Percentiles rank a stretch among this genome's conserved stretches.
These are phyloP conservation scores for Basidioascus undulatus DNA, from an alignment of 768 basidiomycete species.

Conservation along the genomic window DNA sequence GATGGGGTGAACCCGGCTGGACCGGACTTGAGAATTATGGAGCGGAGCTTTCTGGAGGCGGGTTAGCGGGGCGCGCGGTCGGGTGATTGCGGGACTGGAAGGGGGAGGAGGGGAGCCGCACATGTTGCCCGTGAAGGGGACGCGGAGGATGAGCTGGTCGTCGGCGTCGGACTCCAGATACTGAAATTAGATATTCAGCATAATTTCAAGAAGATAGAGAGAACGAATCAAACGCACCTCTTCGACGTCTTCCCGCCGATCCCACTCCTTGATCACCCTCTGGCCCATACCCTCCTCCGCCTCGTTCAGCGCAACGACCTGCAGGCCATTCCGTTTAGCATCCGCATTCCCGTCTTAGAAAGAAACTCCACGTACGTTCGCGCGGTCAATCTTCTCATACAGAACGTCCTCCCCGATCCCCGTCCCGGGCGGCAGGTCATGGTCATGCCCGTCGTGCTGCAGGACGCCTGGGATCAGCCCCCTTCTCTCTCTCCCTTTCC, in stretches of 20 bases:
- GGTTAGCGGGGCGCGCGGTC: constrained; percentile 17
- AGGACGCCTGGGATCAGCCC: too few species aligned
- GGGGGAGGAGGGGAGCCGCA: not conserved
- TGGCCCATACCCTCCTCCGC: constrained; percentile 16
- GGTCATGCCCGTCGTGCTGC: too few species aligned
- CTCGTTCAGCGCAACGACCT: constrained; percentile 19
- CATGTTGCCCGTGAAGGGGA: constrained; percentile 4
- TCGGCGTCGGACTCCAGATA: constrained; percentile 20
- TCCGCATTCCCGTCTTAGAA: too few species aligned
- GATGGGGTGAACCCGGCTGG: too few species aligned
- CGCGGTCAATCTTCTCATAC: too few species aligned
- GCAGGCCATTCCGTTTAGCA: too few species aligned
- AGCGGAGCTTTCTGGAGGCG: constrained; percentile 16
- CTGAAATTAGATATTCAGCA: constrained; percentile 4
- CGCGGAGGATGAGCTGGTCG: constrained; percentile 18
- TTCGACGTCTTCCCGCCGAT: constrained; percentile 14
- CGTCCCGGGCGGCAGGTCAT: too few species aligned
- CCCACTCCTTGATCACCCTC: constrained; percentile 20
- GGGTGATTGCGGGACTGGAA: too few species aligned
- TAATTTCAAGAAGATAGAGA: too few species aligned
- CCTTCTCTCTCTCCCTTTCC: too few species aligned
- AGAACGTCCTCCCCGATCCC: too few species aligned
- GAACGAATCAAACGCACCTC: not conserved
- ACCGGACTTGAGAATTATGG: constrained; percentile 21
- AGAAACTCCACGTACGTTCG: too few species aligned